Conservation (phyloP, 495 filamentous ascomycete genomes). For the Lophiostoma macrostomum region DNA sequence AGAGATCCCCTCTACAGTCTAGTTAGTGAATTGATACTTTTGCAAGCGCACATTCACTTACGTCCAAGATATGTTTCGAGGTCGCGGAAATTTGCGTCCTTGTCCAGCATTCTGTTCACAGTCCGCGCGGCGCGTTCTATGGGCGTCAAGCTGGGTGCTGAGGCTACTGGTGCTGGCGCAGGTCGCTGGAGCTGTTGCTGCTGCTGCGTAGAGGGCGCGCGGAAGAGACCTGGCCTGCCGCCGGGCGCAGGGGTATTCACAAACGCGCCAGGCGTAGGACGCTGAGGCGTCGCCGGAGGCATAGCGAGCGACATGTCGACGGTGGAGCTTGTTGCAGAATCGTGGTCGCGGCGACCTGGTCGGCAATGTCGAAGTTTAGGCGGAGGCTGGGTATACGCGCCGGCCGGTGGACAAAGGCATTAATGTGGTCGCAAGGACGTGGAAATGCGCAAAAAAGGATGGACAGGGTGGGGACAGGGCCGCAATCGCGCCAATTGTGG, state of each 20-base stretch:
- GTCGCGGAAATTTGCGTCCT: conserved; percentile 80
- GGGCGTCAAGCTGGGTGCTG: conserved; percentile 50
- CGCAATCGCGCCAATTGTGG: conserved; percentile 13
- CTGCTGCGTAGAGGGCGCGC: conserved; percentile 13
- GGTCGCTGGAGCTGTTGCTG: conserved; percentile 23
- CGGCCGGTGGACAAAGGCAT: conserved; percentile 17
- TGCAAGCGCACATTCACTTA: conserved; percentile 48
- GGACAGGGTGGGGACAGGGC: background rate
- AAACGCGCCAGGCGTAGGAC: conserved; percentile 35
- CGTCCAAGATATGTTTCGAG: conserved; percentile 86
- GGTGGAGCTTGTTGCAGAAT: background rate
- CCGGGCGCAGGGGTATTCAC: conserved; percentile 39
- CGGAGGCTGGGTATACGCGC: conserved; percentile 16
- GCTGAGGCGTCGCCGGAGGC: conserved; percentile 27
- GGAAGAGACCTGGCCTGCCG: conserved; percentile 28
- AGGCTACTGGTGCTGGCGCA: background rate
- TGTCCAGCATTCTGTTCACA: conserved; percentile 72
- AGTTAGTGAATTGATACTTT: conserved; percentile 9
- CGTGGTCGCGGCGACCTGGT: conserved; percentile 10
- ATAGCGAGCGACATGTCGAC: conserved; percentile 13
- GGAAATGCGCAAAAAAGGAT: background rate
- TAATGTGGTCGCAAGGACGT: background rate
- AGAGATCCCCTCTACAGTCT: conserved; percentile 73
- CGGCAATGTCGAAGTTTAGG: conserved; percentile 13
- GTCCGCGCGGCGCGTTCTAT: conserved; percentile 76